Evolutionary conservation across 768 basidiomycete species (phyloP).

Genomic region (Termitomyces sp.): DNA sequence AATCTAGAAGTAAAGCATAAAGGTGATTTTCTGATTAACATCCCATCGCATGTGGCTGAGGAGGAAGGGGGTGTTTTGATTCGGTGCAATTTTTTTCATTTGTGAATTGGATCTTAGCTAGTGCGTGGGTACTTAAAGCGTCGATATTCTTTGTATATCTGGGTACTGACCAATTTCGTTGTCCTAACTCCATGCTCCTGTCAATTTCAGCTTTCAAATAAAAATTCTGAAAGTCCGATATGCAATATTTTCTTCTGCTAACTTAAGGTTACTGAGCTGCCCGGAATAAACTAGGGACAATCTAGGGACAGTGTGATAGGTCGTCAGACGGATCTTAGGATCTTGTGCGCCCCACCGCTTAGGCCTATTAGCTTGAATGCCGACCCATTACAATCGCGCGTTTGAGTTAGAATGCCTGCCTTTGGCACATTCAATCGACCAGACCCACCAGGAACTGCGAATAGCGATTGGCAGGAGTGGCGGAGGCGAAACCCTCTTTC

Average conservation of each 20-base stretch:
- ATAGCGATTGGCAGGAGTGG: background rate
- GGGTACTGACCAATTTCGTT: background rate
- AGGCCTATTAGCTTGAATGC: too few relatives aligned
- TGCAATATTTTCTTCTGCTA: background rate
- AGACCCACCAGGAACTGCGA: too few relatives aligned
- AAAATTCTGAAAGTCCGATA: background rate
- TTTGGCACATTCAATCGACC: background rate
- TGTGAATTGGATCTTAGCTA: background rate
- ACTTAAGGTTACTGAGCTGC: too few relatives aligned
- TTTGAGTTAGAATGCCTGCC: too few relatives aligned
- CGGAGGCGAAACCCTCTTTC: background rate
- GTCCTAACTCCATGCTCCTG: background rate
- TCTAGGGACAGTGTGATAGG: too few relatives aligned
- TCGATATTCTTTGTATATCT: background rate
- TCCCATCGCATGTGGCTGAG: background rate
- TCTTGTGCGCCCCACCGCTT: too few relatives aligned
- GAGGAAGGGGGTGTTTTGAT: background rate
- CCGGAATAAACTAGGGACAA: too few relatives aligned
- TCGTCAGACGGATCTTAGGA: too few relatives aligned
- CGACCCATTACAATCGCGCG: too few relatives aligned
- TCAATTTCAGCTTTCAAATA: background rate
- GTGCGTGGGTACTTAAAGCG: background rate
- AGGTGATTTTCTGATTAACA: background rate
- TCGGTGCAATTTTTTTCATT: background rate
- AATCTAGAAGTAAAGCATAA: background rate